phyloP scores from a whole-genome alignment of 2,329 filamentous ascomycete species.

The Furcasterigmium sp. region DNA sequence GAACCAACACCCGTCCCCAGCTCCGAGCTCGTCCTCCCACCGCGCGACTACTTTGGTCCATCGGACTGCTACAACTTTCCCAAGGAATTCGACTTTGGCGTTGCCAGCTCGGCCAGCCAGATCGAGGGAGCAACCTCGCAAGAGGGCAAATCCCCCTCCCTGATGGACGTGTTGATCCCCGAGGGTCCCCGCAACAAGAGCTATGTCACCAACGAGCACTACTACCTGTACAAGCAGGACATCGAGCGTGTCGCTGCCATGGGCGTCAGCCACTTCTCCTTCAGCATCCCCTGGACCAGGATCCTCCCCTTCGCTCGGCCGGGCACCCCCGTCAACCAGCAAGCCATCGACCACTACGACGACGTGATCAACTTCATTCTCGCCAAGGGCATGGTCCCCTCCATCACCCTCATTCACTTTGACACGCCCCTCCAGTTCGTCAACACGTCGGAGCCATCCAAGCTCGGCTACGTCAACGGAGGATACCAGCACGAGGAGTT shows the following conservation, averaged over 20 bases:
- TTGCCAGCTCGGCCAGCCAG: slow-evolving; percentile 3
- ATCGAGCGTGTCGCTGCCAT: slow-evolving; percentile 46
- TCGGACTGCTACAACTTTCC: slow-evolving; percentile 33
- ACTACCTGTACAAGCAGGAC: slow-evolving; percentile 52
- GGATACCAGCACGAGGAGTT: slow-evolving; percentile 31
- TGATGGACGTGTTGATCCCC: too few relatives aligned
- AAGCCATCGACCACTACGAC: slow-evolving; percentile 47
- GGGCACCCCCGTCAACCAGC: slow-evolving; percentile 43
- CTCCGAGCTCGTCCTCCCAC: slow-evolving; percentile 33
- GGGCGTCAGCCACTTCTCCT: slow-evolving; percentile 47
- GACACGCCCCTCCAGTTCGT: slow-evolving; percentile 31
- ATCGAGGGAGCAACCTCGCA: slow-evolving; percentile 4
- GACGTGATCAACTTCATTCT: slow-evolving; percentile 45
- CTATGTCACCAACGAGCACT: slow-evolving; percentile 34
- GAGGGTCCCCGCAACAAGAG: not conserved
- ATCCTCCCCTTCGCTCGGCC: slow-evolving; percentile 46
- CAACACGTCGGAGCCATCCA: slow-evolving; percentile 37
- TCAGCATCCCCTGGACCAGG: slow-evolving; percentile 45
- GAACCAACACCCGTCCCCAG: slow-evolving; percentile 48
- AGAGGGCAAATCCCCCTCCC: slow-evolving; percentile 2
- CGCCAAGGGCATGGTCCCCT: slow-evolving; percentile 42
- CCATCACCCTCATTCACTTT: slow-evolving; percentile 43
- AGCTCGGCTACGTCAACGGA: too few relatives aligned
- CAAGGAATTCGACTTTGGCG: slow-evolving; percentile 3
- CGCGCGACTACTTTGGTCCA: not conserved